Evolutionary conservation across 176 grass and related monocot genomes (phyloP).

Genomic region (Musa itinerans): DNA sequence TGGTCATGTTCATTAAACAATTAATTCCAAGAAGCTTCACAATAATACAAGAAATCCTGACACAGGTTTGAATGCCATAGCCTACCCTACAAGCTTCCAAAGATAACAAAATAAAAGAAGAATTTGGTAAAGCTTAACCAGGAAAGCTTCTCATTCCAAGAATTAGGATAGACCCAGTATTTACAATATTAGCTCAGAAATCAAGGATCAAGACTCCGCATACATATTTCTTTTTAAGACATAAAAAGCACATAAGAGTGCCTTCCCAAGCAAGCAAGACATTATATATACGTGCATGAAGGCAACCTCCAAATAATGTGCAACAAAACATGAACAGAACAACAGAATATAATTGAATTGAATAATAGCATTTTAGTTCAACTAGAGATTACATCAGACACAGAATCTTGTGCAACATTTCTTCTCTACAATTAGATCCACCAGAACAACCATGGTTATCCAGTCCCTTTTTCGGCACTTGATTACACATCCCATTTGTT

Average conservation of each 20-base stretch:
- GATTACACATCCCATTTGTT: neutral
- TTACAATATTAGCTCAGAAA: too few species aligned
- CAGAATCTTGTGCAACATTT: neutral
- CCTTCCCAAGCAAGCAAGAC: too few species aligned
- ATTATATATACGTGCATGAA: too few species aligned
- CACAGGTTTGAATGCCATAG: neutral
- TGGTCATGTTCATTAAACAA: neutral
- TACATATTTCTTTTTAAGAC: too few species aligned
- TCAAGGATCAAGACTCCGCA: too few species aligned
- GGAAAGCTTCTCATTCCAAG: too few species aligned
- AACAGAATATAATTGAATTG: neutral
- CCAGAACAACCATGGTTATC: neutral
- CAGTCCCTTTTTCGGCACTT: neutral
- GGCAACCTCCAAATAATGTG: too few species aligned
- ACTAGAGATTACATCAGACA: neutral
- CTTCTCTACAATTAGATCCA: neutral
- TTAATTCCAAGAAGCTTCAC: neutral
- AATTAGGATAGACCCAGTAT: too few species aligned
- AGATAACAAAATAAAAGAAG: neutral
- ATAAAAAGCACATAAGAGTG: too few species aligned
- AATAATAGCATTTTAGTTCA: neutral
- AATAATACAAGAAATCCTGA: too few species aligned
- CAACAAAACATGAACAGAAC: neutral
- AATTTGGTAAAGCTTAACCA: neutral
- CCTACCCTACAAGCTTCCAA: neutral